Base-by-base conservation (phyloP, 2,329 filamentous ascomycete genomes). In the Fusarium chlamydosporum region DNA sequence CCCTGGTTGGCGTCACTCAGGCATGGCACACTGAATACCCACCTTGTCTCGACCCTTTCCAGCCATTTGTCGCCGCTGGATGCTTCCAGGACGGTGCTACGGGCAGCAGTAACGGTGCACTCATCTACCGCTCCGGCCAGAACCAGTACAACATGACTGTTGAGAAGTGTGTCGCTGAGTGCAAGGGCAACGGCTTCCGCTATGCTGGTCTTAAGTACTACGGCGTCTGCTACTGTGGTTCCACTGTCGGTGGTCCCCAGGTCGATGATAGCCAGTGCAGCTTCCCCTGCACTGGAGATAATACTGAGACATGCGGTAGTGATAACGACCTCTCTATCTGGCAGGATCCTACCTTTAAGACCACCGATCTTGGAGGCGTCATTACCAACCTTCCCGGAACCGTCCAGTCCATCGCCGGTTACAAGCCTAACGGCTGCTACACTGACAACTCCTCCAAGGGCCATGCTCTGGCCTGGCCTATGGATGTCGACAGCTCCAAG, bases 391-490 rank as follows among this genome's bases (percentile, higher is more conserved):
- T 84, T 27, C 83, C 40, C 26, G 83, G 67, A 35, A 26, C 15
- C 16, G 29, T 43, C 38, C 65, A 60, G 43, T 41, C 82, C 26
- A 79, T 84, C 43, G 80, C 81, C 54, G 81, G 83, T 45, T 92
- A 89, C 82, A 79, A 81, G 42, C 84, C 87, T 67, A 75, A 85
- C n/a, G 90, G 90, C 56, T 92, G 90, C 79, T 90, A 85, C 72
- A 81, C 79, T 29, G 85, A 86, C 64, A 72, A 79, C 56, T 79
- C 78, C 20, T 65, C 64, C 47, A 67, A 78, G 52, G 81, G 82
- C 40, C 81, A 81, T 48, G 81, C 85, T 27, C 78, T 87, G 46
- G 79, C 79, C 27, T 85, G 82, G 74, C 77, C 76, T 20, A 78
- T 82, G 73, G 68, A 77, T 40, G 61, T 85, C 16, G 74, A 79